Evolutionary conservation across 805 yeast genomes (phyloP), one percentile per base, ranked within the genome.

Genomic region (Candida silvicultrix): DNA sequence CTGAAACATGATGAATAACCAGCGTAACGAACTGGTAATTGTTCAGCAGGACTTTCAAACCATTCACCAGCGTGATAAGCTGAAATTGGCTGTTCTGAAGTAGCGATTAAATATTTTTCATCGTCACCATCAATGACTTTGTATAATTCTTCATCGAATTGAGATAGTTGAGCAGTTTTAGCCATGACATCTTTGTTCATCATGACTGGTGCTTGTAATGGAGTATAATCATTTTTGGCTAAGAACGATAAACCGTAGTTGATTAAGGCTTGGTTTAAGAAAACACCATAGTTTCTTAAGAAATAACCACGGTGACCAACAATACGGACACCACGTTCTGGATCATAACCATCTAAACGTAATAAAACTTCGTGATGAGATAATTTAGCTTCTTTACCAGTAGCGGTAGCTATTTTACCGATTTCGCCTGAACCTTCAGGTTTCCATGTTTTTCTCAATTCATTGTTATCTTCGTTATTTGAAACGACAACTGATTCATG

Each of bases 181-280:
- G 98, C 98, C 99, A 94, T 94, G 47, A 89, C 95, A 48, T 94
- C 98, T 73, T 94, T 94, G 81, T 94, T 94, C 97, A 94, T 89
- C 99, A 94, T 94, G 40, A 92, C 97, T 48, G 99, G 99, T 15
- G 99, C 95, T 75, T 94, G 99, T 68, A 94, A 76, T 52, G 98
- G 96, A 45, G 75, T 74, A 75, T 89, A 94, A 43, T 83, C 89
- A 58, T 83, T 80, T 59, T 78, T 71, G 53, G 87, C 78, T 66
- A 94, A 78, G 71, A 89, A 90, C 49, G 77, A 75, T 64, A 94
- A 78, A 57, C 99, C 99, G 64, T 90, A 92, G 79, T 90, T 94
- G 68, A 94, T 94, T 67, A 94, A 76, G 39, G 99, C 99, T 74
- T 94, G 98, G 77, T 94, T 94, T 68, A 94, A 79, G 73, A 90